Evolutionary conservation across 1,284 basidiomycete genomes (phyloP).

Genomic region (Ustilago trichophora): DNA sequence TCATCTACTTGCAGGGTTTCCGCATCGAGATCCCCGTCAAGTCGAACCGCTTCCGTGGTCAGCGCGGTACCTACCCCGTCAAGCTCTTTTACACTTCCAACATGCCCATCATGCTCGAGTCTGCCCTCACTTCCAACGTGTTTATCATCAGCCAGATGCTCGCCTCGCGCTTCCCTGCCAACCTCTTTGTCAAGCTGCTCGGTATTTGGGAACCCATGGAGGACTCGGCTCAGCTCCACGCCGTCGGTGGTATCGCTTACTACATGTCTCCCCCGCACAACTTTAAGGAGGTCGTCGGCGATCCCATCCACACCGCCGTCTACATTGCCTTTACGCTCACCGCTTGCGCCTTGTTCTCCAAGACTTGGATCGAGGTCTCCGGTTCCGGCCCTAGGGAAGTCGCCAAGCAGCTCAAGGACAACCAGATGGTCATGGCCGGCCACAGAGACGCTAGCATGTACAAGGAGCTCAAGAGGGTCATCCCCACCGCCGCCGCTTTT

Average conservation of each 20-base stretch:
- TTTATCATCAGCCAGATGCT: conserved; percentile 96
- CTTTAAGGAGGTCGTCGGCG: conserved; percentile 82
- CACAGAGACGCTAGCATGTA: conserved; percentile 98
- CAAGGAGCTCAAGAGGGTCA: conserved; percentile 97
- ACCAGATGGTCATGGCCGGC: conserved; percentile 98
- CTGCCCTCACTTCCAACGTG: conserved; percentile 89
- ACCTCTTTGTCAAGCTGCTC: conserved; percentile 86
- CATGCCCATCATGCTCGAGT: conserved; percentile 99
- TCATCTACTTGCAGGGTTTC: conserved; percentile 99
- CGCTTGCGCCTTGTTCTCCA: conserved; percentile 95
- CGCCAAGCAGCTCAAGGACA: conserved; percentile 98
- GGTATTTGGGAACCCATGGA: conserved; percentile 98
- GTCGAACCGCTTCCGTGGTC: conserved; percentile 93
- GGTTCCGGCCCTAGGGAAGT: conserved; percentile 94
- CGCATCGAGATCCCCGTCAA: conserved; percentile 98
- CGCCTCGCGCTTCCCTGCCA: conserved; percentile 86
- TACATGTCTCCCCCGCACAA: conserved; percentile 97
- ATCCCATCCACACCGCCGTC: conserved; percentile 91
- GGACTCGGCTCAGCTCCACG: conserved; percentile 89
- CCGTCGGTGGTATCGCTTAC: conserved; percentile 91
- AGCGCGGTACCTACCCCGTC: conserved; percentile 92
- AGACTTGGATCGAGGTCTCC: conserved; percentile 99
- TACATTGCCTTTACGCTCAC: conserved; percentile 93
- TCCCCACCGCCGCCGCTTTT: conserved; percentile 95
- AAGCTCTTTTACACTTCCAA: conserved; percentile 99